Evolutionary conservation across 2,329 filamentous ascomycete species (phyloP), one percentile per base, ranked within the genome.

Genomic region (Pezicula rhizophila): DNA sequence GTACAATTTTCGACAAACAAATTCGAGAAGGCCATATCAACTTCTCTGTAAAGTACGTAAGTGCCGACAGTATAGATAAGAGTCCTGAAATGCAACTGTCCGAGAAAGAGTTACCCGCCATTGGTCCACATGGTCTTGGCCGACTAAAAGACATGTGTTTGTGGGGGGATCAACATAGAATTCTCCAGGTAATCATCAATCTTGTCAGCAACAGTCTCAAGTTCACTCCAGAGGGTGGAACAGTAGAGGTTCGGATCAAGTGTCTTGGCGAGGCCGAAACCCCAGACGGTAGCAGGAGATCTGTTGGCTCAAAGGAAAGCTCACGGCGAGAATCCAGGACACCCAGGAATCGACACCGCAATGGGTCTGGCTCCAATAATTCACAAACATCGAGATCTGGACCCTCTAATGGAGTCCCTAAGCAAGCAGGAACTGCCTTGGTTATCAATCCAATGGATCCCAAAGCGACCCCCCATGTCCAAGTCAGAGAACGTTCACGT

Each of bases 141-240:
- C 75, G 84, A 15, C 66, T 95, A 20, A 88, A 87, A 62, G 89
- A 95, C 55, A 91, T 95, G 84, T 84, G 53, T 45, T 72, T 96
- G 1, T 93, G 88, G 82, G 91, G 91, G n/a, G 91, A 96, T 59
- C 87, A 93, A 57, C 89, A 96, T 61, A 78, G 91, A 40, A 93
- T 96, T 35, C 70, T 95, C 23, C 91, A 96, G 64, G 87, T 96
- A n/a, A 80, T 96, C 42, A 96, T 95, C 71, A 95, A 95, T 62
- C 73, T 96, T 28, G 89, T 95, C 42, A 91, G 87, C 66, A 96
- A 96, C 69, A 89, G 86, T 64, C 71, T 96, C 39, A 96, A 96
- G 64, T 96, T 96, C 61, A 96, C 91, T 0, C 87, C 89, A 0
- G 67, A 80, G 6, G 83, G 83, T 1, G 90, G 90, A 7, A 84